These are phyloP conservation scores for Trypanosoma melophagium DNA, from an alignment of 208 protist species.

Conservation along the genomic window DNA sequence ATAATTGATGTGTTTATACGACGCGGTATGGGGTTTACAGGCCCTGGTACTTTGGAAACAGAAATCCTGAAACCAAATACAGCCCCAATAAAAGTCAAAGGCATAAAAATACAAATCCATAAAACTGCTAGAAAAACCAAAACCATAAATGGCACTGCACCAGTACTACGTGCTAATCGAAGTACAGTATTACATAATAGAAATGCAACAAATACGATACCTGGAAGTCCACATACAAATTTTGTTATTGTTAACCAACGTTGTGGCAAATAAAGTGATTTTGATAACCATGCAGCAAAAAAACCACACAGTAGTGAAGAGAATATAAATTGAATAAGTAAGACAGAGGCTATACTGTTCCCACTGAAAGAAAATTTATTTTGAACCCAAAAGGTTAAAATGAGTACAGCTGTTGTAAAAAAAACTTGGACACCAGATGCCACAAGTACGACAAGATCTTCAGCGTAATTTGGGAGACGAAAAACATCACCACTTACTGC, in stretches of 20 bases:
- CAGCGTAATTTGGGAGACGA: slow-evolving; percentile 53
- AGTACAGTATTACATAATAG: slow-evolving; percentile 38
- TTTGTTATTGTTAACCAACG: slow-evolving; percentile 67
- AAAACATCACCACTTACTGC: slow-evolving; percentile 90
- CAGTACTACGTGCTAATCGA: slow-evolving; percentile 2
- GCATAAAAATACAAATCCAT: slow-evolving; percentile 86
- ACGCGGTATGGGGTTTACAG: slow-evolving; percentile 85
- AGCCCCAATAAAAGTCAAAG: slow-evolving; percentile 82
- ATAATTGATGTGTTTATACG: slow-evolving; percentile 61
- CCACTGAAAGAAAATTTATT: slow-evolving; percentile 87
- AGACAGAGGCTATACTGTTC: slow-evolving; percentile 63
- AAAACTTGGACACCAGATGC: slow-evolving; percentile 83
- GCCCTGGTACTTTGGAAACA: slow-evolving; percentile 44
- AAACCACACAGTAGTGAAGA: slow-evolving; percentile 64
- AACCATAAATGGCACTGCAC: slow-evolving; percentile 22
- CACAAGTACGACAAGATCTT: slow-evolving; percentile 64
- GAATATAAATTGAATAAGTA: slow-evolving; percentile 37
- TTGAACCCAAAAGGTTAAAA: slow-evolving; percentile 82
- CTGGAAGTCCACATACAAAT: slow-evolving; percentile 25
- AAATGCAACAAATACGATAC: slow-evolving; percentile 29
- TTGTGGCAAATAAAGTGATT: slow-evolving; percentile 39
- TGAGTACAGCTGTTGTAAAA: slow-evolving; percentile 40
- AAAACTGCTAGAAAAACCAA: slow-evolving; percentile 27
- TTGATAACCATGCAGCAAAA: slow-evolving; percentile 47
- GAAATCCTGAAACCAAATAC: slow-evolving; percentile 81